phyloP scores from a whole-genome alignment of 345 rosid species.

The Eucalyptus curtisii region DNA sequence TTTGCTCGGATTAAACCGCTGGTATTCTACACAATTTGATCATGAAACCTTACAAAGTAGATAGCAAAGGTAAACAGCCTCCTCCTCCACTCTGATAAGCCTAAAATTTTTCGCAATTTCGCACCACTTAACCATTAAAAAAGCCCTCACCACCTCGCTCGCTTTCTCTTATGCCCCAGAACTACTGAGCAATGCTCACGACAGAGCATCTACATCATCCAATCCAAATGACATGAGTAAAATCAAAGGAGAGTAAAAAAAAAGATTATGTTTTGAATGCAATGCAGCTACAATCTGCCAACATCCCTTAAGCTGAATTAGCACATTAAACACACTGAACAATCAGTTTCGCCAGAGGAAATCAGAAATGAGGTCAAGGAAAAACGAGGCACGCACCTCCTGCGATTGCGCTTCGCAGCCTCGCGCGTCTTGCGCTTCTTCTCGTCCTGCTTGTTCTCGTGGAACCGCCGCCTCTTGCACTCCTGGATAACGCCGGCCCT shows the following conservation, averaged over 20 bases:
- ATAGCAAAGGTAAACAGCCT: not conserved
- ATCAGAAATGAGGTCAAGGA: not conserved
- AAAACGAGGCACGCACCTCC: not conserved
- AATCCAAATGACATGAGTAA: not conserved
- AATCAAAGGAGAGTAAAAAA: not conserved
- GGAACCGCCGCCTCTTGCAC: conserved; percentile 10
- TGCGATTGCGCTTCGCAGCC: conserved; percentile 10
- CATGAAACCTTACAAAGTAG: not conserved
- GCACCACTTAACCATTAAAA: not conserved
- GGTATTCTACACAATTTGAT: not conserved
- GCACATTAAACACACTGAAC: not conserved
- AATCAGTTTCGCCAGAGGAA: not conserved
- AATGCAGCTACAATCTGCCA: not conserved
- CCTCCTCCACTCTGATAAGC: not conserved
- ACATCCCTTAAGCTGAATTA: not conserved
- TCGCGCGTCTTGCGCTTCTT: conserved; percentile 11
- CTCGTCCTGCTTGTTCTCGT: conserved; percentile 15
- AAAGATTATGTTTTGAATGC: not conserved
- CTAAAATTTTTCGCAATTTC: not conserved
- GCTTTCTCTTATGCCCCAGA: not conserved
- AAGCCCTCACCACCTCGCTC: not conserved
- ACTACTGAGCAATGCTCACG: not conserved
- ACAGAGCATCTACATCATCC: not conserved
- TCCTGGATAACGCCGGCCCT: conserved; percentile 18
- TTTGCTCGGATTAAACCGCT: not conserved